Conservation (phyloP, 164 flowering plant species). For the Magnolia kwangsiensis region DNA sequence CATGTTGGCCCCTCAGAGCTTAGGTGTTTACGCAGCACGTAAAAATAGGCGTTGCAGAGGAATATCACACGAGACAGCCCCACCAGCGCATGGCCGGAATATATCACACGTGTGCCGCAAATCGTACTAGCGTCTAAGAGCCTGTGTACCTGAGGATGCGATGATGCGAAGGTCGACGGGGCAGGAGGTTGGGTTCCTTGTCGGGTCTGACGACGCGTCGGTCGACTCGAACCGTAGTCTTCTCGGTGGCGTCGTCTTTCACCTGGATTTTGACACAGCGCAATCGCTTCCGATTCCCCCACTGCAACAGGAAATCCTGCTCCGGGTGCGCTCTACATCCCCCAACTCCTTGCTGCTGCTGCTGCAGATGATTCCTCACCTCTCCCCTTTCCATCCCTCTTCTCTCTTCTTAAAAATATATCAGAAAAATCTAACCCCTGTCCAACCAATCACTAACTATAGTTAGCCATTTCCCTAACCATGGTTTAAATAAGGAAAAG, state of each 20-base stretch:
- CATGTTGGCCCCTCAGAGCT: too few relatives aligned
- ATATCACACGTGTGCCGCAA: too few relatives aligned
- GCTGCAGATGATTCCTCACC: slow-evolving; percentile 16
- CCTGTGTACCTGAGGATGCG: slow-evolving; percentile 54
- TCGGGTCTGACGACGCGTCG: slow-evolving; percentile 33
- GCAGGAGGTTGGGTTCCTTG: slow-evolving; percentile 24
- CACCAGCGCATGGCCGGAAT: too few relatives aligned
- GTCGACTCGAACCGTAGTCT: slow-evolving; percentile 33
- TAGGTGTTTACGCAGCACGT: too few relatives aligned
- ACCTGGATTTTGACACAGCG: slow-evolving; percentile 70
- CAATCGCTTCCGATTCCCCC: slow-evolving; percentile 84
- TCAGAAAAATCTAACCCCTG: slow-evolving; percentile 3
- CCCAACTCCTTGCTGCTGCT: slow-evolving; percentile 9
- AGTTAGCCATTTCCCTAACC: slow-evolving; percentile 7
- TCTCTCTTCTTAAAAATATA: slow-evolving; percentile 2
- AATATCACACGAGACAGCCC: too few relatives aligned
- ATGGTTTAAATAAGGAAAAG: neutral
- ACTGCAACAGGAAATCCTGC: slow-evolving; percentile 67
- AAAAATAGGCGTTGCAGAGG: too few relatives aligned
- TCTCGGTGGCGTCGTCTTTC: slow-evolving; percentile 41
- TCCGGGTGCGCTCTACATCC: slow-evolving; percentile 20
- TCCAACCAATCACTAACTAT: slow-evolving; percentile 14
- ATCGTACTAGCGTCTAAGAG: too few relatives aligned
- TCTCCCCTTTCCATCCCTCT: slow-evolving; percentile 33
- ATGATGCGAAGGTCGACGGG: slow-evolving; percentile 17